Percentiles rank a stretch among this genome's conserved stretches.
These are phyloP conservation scores for Xylaria palmicola DNA, from an alignment of 495 filamentous ascomycete species.

Conservation along the genomic window DNA sequence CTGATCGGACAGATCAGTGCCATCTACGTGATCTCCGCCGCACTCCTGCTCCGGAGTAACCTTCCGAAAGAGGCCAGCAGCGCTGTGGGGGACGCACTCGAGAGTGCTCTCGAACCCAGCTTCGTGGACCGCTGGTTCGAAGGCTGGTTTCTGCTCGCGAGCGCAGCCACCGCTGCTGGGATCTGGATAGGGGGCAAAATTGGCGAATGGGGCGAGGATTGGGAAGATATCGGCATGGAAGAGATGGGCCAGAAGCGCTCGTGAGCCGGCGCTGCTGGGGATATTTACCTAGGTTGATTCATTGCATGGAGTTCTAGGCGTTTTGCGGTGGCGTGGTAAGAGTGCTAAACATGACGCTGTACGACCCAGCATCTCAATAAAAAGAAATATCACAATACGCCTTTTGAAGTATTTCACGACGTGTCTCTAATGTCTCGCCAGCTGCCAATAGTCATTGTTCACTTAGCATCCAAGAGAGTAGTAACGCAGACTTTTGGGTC, in stretches of 20 bases:
- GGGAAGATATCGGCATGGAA: constrained; percentile 61
- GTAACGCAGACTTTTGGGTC: no score
- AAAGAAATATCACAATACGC: not conserved
- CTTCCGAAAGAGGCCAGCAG: constrained; percentile 69
- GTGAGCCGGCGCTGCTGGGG: constrained; percentile 20
- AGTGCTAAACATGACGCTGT: not conserved
- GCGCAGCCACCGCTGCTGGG: constrained; percentile 59
- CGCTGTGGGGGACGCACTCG: constrained; percentile 69
- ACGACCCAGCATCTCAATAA: not conserved
- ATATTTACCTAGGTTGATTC: constrained; percentile 12
- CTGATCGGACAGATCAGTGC: constrained; percentile 72
- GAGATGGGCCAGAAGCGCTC: constrained; percentile 68
- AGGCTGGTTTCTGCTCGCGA: constrained; percentile 69
- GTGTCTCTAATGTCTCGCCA: no score
- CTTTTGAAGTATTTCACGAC: not conserved
- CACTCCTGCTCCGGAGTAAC: constrained; percentile 69
- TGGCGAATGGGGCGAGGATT: constrained; percentile 53
- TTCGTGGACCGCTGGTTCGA: constrained; percentile 91
- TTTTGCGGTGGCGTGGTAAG: constrained; percentile 13
- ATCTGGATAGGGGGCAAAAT: constrained; percentile 68
- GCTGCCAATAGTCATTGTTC: no score
- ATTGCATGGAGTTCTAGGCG: constrained; percentile 10
- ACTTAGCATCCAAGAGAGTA: no score
- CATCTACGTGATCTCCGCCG: constrained; percentile 75
- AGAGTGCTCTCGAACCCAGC: constrained; percentile 62